Base-by-base conservation (phyloP, 768 basidiomycete genomes). In the Boletus eberwhitei region DNA sequence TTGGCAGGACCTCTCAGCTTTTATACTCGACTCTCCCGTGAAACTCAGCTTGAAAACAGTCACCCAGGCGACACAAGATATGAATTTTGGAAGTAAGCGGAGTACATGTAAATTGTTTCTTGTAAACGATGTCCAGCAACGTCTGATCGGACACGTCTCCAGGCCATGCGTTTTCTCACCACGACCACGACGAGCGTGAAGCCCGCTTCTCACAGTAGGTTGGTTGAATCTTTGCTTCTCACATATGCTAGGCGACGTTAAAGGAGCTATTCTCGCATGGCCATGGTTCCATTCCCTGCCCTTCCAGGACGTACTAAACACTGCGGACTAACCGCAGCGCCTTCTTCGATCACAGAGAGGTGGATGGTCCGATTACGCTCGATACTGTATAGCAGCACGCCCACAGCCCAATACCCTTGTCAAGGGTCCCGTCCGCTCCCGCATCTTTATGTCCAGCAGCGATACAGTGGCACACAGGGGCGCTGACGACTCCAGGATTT, bases 51-150 rank as follows among this genome's bases (percentile, higher is more conserved):
- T 40, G 39, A 59, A 59, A 54, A 50, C 52, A 47, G 41, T 70
- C 68, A 60, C 55, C 67, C 66, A 59, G 66, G 58, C 58, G 59
- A 71, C 69, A 53, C 44, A 45, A 50, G 46, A 57, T 43, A 32
- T 36, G 52, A 49, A 21, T 59, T 51, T 26, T 17, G 34, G 21
- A 31, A 22, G 59, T 53, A 58, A 54, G 57, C 53, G 43, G 45
- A 45, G 59, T 54, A 56, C 52, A 45, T 45, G 50, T 57, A 57
- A 44, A 44, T 12, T 29, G 39, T 55, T 53, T 57, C 53, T 57
- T 38, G 48, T 44, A 55, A 48, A 47, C 31, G 58, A 58, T 44
- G 44, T 22, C 31, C 61, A 38, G 22, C 54, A 24, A 34, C 46
- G 26, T 48, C 48, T 58, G 62, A 68, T 68, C 64, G 54, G 59